Evolutionary conservation across 2,329 filamentous ascomycete species (phyloP), one percentile per base, ranked within the genome.

Genomic region (Colletotrichum musicola): DNA sequence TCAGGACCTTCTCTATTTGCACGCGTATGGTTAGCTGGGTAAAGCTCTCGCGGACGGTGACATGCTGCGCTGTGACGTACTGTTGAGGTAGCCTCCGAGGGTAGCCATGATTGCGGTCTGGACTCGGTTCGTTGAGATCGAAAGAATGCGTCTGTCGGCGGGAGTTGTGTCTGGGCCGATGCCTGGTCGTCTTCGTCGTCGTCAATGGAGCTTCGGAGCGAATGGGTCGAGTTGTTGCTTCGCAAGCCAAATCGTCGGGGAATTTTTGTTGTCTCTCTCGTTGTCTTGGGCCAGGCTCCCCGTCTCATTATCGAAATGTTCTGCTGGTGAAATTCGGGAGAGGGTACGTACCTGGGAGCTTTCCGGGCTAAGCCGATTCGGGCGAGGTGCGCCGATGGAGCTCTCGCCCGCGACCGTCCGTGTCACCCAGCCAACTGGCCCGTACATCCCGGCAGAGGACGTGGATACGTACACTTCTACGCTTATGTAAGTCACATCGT

Each of bases 1-100:
- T 92, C 67, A 95, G 87, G 74, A 98, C 93, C 81, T 94, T 97
- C 82, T 97, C 96, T 98, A 65, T 62, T 38, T 47, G 20, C 71
- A 9, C 6, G 30, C 25, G 55, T 62, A 71, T 73, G 20, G 75
- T 79, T 74, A 78, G 75, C 73, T 20, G 18, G 6, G 20, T n/a
- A 22, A 20, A 18, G 46, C 1, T 35, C 10, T 35, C 3, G 30
- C 30, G 30, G 2, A 27, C 18, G 40, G 7, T n/a, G 30, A 35
- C 38, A 35, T 35, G 30, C 30, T 7, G 30, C 30, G 30, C 10
- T 42, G 14, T 16, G 47, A 70, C 79, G 71, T 74, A 83, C 82
- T 84, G 73, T 83, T 82, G 53, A 84, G 74, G 70, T 82, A 84
- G 72, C 77, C 79, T 72, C 81, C 82, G n/a, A 83, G 77, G 14